Percentiles rank a stretch among this genome's conserved stretches.
phyloP scores from a whole-genome alignment of 1,284 basidiomycete genomes.

The Omphalotus olearius region DNA sequence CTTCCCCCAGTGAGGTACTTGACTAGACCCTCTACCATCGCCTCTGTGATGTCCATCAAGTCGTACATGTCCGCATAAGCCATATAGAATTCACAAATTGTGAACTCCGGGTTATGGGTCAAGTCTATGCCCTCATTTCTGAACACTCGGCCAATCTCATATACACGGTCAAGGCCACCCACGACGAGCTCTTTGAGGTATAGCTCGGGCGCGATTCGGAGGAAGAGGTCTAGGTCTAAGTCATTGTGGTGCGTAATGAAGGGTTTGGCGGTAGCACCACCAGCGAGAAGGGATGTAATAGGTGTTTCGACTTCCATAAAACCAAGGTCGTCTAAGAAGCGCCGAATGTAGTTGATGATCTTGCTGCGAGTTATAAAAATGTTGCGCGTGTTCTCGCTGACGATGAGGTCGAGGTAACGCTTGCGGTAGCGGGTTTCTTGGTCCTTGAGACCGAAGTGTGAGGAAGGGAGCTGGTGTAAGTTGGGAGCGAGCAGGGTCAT shows the following conservation, averaged over 20 bases:
- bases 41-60: conserved; percentile 96
- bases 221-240: conserved; percentile 95
- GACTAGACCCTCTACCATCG: conserved; percentile 88
- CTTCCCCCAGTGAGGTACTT: conserved; percentile 81
- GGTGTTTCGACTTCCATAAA: conserved; percentile 99
- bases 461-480: conserved; percentile 91
- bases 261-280: conserved; percentile 97
- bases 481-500: conserved; percentile 94
- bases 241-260: conserved; percentile 99
- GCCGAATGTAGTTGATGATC: conserved; percentile 89
- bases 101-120: conserved; percentile 97
- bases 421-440: conserved; percentile 97
- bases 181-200: conserved; percentile 98
- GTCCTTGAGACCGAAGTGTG: conserved; percentile 91
- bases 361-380: conserved; percentile 89
- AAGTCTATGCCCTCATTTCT: conserved; percentile 98
- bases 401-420: conserved; percentile 97
- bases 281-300: conserved; percentile 96
- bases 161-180: conserved; percentile 95
- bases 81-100: conserved; percentile 99
- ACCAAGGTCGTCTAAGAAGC: conserved; percentile 87
- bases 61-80: conserved; percentile 99
- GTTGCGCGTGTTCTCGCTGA: conserved; percentile 88
- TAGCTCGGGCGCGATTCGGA: conserved; percentile 96
- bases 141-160: conserved; percentile 98